A percentile compares a stretch with the other conserved stretches of the same genome.
These are phyloP conservation scores for Elongisporangium prolatum DNA, from an alignment of 352 stramenopile genomes.

Conservation along the genomic window DNA sequence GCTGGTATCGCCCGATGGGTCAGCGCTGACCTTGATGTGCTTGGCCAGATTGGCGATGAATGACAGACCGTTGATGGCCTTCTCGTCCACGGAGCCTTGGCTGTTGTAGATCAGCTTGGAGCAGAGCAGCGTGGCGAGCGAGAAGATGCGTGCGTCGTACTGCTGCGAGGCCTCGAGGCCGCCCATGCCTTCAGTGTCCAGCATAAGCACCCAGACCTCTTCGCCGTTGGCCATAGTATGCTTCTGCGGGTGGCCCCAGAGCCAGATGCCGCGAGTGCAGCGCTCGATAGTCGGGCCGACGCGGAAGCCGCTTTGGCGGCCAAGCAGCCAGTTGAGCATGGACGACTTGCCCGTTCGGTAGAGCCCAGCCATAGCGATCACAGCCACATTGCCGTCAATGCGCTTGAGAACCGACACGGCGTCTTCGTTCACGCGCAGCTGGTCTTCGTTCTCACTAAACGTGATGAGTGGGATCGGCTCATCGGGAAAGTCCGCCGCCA, in stretches of 20 bases:
- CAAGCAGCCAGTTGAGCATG: conserved; percentile 86
- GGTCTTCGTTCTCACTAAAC: conserved; percentile 78
- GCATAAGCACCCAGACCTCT: conserved; percentile 73
- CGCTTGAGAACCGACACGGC: conserved; percentile 57
- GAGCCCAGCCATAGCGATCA: conserved; percentile 80
- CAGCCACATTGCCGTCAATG: conserved; percentile 73
- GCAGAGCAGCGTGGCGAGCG: conserved; percentile 77
- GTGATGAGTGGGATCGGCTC: conserved; percentile 82
- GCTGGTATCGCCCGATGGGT: conserved; percentile 14
- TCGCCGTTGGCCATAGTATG: conserved; percentile 61
- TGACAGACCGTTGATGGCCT: conserved; percentile 75
- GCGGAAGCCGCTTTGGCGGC: conserved; percentile 62
- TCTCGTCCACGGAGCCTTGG: conserved; percentile 81
- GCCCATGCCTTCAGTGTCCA: conserved; percentile 86
- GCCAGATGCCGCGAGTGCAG: conserved; percentile 85
- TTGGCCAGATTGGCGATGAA: conserved; percentile 88
- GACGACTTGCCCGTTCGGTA: conserved; percentile 87
- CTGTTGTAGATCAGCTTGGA: conserved; percentile 89
- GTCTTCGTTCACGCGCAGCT: conserved; percentile 78
- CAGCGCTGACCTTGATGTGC: conserved; percentile 73
- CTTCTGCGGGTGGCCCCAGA: conserved; percentile 70
- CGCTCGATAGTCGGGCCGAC: conserved; percentile 79
- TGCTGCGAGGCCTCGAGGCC: conserved; percentile 79
- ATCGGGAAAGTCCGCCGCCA: conserved; percentile 56
- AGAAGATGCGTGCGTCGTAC: conserved; percentile 88